Conservation (phyloP, 1,284 basidiomycete genomes). For the Pyrrhoderma noxium region DNA sequence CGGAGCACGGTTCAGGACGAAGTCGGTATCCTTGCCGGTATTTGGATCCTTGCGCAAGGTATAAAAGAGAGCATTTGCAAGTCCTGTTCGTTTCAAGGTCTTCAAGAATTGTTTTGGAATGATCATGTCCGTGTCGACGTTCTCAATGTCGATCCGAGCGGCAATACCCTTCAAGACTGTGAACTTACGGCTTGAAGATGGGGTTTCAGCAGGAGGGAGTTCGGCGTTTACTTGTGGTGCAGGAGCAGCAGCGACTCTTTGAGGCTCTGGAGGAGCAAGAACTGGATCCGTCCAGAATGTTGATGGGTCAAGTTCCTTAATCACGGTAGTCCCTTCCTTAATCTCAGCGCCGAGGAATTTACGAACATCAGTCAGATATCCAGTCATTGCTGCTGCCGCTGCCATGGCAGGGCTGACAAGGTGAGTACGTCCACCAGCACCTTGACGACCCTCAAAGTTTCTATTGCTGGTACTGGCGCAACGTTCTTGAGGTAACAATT, state of each 20-base stretch:
- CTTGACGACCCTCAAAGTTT: slow-evolving; percentile 89
- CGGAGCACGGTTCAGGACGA: slow-evolving; percentile 83
- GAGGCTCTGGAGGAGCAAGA: slow-evolving; percentile 57
- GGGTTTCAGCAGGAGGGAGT: slow-evolving; percentile 44
- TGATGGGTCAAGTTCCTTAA: slow-evolving; percentile 13
- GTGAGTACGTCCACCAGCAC: slow-evolving; percentile 89
- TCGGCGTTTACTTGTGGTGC: slow-evolving; percentile 24
- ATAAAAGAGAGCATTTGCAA: slow-evolving; percentile 86
- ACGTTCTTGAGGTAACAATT: slow-evolving; percentile 82
- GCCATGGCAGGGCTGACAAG: slow-evolving; percentile 95
- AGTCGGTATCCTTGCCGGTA: slow-evolving; percentile 79
- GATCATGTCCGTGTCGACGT: slow-evolving; percentile 96
- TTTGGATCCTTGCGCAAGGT: slow-evolving; percentile 75
- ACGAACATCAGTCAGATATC: slow-evolving; percentile 84
- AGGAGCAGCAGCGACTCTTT: slow-evolving; percentile 18
- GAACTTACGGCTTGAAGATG: slow-evolving; percentile 72
- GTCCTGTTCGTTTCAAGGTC: slow-evolving; percentile 88
- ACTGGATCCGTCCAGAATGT: slow-evolving; percentile 68
- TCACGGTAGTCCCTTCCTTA: slow-evolving; percentile 6
- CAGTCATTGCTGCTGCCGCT: slow-evolving; percentile 86
- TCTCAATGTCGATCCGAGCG: slow-evolving; percentile 86
- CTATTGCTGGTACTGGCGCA: slow-evolving; percentile 96
- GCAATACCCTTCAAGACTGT: slow-evolving; percentile 76
- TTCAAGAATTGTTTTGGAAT: slow-evolving; percentile 97
- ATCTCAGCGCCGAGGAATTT: slow-evolving; percentile 55